Evolutionary conservation across 257 asterid species (phyloP).

Genomic region (Plantago major): DNA sequence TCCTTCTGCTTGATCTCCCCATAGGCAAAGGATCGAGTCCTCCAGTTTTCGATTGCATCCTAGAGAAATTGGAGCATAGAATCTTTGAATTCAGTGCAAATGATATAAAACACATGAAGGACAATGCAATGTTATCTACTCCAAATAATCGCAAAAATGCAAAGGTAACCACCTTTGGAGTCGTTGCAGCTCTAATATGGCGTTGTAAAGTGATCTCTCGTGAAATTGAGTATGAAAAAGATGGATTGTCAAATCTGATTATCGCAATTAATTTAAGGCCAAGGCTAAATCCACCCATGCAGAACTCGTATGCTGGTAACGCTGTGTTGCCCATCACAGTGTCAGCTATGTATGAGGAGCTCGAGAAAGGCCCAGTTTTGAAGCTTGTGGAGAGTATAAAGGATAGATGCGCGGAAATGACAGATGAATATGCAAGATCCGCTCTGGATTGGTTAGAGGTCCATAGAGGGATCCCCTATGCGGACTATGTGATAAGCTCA

Average conservation of each 20-base stretch:
- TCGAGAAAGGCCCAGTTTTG: conserved; percentile 36
- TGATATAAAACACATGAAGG: conserved; percentile 25
- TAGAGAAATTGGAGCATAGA: conserved; percentile 26
- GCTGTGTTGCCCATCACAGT: conserved; percentile 37
- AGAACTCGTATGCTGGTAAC: conserved; percentile 34
- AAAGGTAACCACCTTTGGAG: conserved; percentile 34
- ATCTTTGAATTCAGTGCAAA: conserved; percentile 33
- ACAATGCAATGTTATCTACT: conserved; percentile 22
- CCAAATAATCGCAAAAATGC: background rate
- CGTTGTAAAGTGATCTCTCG: conserved; percentile 40
- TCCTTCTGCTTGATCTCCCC: conserved; percentile 36
- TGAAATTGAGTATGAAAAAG: background rate
- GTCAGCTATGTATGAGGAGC: conserved; percentile 26
- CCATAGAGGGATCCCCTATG: conserved; percentile 45
- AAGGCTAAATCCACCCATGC: conserved; percentile 38
- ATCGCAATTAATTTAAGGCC: conserved; percentile 39
- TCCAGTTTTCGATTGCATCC: conserved; percentile 28
- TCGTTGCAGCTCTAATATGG: conserved; percentile 37
- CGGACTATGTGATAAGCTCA: conserved; percentile 40
- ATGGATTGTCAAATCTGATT: conserved; percentile 27
- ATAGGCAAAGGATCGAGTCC: conserved; percentile 22
- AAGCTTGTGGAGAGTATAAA: conserved; percentile 29
- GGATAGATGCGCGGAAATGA: conserved; percentile 31
- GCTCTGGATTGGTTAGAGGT: conserved; percentile 50
- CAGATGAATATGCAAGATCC: conserved; percentile 42